Percentiles rank a stretch among this genome's conserved stretches.
These are phyloP conservation scores for Ceratocystis albifundus DNA, from an alignment of 2,329 filamentous ascomycete species.

Conservation along the genomic window DNA sequence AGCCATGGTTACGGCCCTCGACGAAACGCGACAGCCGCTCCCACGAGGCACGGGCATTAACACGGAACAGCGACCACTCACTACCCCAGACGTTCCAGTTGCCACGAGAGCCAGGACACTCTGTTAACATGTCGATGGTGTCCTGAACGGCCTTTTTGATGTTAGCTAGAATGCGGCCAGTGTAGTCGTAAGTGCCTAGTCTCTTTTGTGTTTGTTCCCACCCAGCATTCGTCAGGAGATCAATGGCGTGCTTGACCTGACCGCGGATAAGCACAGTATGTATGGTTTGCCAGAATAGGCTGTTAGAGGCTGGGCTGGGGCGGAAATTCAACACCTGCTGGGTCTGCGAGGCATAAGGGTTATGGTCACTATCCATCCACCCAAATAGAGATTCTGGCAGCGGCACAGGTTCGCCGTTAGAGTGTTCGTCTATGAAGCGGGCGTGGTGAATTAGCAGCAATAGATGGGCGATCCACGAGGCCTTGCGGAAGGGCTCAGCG, in stretches of 20 bases:
- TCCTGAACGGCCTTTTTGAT: slow-evolving; percentile 60
- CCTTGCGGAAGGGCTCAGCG: slow-evolving; percentile 57
- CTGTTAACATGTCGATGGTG: slow-evolving; percentile 56
- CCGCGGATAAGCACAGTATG: slow-evolving; percentile 64
- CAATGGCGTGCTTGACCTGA: slow-evolving; percentile 54
- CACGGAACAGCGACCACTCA: slow-evolving; percentile 76
- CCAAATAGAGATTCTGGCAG: slow-evolving; percentile 69
- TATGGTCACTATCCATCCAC: slow-evolving; percentile 70
- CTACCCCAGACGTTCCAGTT: slow-evolving; percentile 76
- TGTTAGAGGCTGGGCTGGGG: slow-evolving; percentile 64
- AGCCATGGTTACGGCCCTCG: slow-evolving; percentile 43
- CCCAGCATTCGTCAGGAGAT: slow-evolving; percentile 59
- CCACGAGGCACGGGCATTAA: slow-evolving; percentile 57
- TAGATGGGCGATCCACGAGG: slow-evolving; percentile 65
- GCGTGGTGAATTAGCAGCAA: slow-evolving; percentile 69
- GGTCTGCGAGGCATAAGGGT: slow-evolving; percentile 57
- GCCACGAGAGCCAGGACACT: slow-evolving; percentile 56
- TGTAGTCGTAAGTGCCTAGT: slow-evolving; percentile 55
- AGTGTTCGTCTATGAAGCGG: slow-evolving; percentile 34
- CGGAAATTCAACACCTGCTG: slow-evolving; percentile 50
- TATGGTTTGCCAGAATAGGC: slow-evolving; percentile 76
- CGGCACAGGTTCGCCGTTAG: slow-evolving; percentile 38
- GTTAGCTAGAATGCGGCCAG: slow-evolving; percentile 62
- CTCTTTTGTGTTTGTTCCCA: slow-evolving; percentile 67
- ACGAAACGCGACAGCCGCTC: slow-evolving; percentile 65